phyloP scores from a whole-genome alignment of 202 grass and related monocot genomes.

The Sporobolus alterniflorus region DNA sequence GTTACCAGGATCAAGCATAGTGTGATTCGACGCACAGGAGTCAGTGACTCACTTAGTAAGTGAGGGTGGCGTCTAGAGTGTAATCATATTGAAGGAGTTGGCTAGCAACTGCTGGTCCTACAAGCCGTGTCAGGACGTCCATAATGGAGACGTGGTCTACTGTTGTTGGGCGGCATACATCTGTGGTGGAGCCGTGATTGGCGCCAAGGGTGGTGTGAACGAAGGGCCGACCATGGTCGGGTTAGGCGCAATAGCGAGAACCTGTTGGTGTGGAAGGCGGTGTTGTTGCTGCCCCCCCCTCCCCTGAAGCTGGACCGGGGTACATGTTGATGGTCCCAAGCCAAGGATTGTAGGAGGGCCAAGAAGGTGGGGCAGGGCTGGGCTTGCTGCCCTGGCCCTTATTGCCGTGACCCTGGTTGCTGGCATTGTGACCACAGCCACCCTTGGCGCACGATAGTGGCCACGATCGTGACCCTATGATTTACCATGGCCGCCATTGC shows the following conservation, averaged over 20 bases:
- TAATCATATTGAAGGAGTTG: not conserved
- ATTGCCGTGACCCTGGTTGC: not conserved
- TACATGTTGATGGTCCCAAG: not conserved
- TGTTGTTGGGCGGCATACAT: too few relatives aligned
- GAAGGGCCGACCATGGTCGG: too few relatives aligned
- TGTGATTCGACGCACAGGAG: not conserved
- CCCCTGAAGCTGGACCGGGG: too few relatives aligned
- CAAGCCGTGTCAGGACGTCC: not conserved
- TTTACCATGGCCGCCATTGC: too few relatives aligned
- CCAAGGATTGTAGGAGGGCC: not conserved
- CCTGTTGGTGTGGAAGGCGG: not conserved
- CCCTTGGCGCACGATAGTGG: too few relatives aligned
- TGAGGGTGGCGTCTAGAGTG: not conserved
- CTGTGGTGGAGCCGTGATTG: not conserved
- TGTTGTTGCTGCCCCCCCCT: not conserved
- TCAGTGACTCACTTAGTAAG: not conserved
- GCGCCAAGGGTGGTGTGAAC: too few relatives aligned
- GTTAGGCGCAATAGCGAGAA: not conserved
- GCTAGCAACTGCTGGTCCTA: not conserved
- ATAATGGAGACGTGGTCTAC: not conserved
- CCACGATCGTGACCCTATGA: too few relatives aligned
- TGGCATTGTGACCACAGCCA: too few relatives aligned
- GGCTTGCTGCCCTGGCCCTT: too few relatives aligned
- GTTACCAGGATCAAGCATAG: too few relatives aligned
- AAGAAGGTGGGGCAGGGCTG: too few relatives aligned